These are phyloP conservation scores for Penicillium desertorum DNA, from an alignment of 495 filamentous ascomycete genomes.

Conservation along the genomic window DNA sequence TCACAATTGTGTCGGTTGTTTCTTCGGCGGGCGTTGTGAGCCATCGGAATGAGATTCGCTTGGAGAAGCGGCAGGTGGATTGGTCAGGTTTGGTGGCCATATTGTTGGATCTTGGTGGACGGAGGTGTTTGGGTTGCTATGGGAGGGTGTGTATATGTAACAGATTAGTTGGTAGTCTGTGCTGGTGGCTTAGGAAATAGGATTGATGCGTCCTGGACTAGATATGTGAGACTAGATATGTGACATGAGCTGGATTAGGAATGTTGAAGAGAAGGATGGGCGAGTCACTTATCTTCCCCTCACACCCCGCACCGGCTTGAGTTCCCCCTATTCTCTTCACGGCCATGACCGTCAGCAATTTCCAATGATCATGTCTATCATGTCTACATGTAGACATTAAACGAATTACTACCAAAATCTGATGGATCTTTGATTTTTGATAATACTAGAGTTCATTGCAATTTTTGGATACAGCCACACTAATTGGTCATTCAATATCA, in stretches of 20 bases:
- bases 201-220: background rate
- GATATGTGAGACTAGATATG: too few relatives aligned
- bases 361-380: too few relatives aligned
- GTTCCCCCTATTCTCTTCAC: background rate
- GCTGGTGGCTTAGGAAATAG: background rate
- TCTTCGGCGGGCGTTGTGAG: constrained; percentile 40
- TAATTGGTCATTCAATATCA: background rate
- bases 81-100: constrained; percentile 14
- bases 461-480: background rate
- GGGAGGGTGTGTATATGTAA: background rate
- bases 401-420: background rate
- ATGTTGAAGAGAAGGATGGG: constrained; percentile 17
- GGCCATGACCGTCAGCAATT: background rate
- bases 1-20: constrained; percentile 46
- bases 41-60: constrained; percentile 47
- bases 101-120: background rate
- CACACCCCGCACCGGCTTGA: constrained; percentile 22
- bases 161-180: background rate
- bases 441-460: background rate
- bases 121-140: background rate
- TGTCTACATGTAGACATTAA: too few relatives aligned
- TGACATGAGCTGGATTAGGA: constrained; percentile 3
- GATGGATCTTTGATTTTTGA: background rate
- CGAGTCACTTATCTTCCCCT: constrained; percentile 22
- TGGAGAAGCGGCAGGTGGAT: constrained; percentile 35